Base-by-base conservation (phyloP, 1,284 basidiomycete species). In the Pholiota adiposa region DNA sequence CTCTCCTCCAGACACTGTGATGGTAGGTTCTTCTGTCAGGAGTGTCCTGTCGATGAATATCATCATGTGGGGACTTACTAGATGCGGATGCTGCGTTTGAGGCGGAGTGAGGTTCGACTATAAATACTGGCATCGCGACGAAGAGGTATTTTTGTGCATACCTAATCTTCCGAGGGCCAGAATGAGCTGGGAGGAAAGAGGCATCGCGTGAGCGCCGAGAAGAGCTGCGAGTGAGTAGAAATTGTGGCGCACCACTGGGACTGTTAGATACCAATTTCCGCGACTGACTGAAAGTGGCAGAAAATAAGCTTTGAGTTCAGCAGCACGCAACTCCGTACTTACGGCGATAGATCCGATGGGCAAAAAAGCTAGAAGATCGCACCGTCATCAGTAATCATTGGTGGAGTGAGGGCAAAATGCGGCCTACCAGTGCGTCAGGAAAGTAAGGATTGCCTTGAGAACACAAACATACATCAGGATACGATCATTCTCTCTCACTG, bases 1-100 rank as follows among this genome's bases (percentile, higher is more conserved):
- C 58, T 73, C 67, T 25, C 65, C 70, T n/a, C 72, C 73, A 7
- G 72, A 71, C 3, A 70, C 76, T 74, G 54, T 25, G 19, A 55
- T 29, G 50, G 36, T 3, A 4, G 16, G 23, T 19, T 18, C 7
- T 48, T 8, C n/a, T 11, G 14, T 23, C 41, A 53, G 49, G 43
- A 54, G 41, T 38, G 34, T 40, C 40, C n/a, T n/a, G 11, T n/a
- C 21, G 23, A 41, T 19, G 31, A 41, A 16, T 5, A 46, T 52
- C 34, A 44, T 50, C 19, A 29, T 23, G 18, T 44, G 36, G 36
- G 14, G 14, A 49, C 59, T 21, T 59, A 65, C 63, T 61, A n/a
- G 58, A 62, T 34, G 63, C 63, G 27, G 50, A 46, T 3, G 51
- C 57, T 59, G 43, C 31, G 27, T 31, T 54, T 40, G 16, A 40